These are phyloP conservation scores for Microsporum ferrugineum DNA, from an alignment of 2,329 filamentous ascomycete genomes.

Conservation along the genomic window DNA sequence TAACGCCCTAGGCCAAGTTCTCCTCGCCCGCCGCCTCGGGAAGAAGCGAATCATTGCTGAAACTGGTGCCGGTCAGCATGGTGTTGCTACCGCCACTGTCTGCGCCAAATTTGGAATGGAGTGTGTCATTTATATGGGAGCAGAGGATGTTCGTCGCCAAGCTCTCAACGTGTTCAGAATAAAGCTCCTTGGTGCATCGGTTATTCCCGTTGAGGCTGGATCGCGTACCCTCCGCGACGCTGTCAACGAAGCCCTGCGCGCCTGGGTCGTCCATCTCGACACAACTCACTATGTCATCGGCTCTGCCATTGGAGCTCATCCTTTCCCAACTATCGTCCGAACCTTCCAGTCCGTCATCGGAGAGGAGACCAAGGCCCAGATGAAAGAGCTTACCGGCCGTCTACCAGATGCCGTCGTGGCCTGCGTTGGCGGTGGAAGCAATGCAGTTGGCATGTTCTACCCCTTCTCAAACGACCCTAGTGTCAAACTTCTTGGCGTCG, in stretches of 20 bases:
- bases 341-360: conserved; percentile 98
- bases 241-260: conserved; percentile 88
- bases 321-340: conserved; percentile 92
- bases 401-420: conserved; percentile 93
- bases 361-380: conserved; percentile 84
- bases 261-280: conserved; percentile 85
- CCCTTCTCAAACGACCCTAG: conserved; percentile 76
- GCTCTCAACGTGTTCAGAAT: conserved; percentile 98
- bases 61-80: conserved; percentile 93
- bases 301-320: conserved; percentile 92
- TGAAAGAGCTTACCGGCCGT: conserved; percentile 71
- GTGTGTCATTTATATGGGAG: conserved; percentile 97
- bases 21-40: conserved; percentile 72
- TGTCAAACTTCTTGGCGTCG: conserved; percentile 84
- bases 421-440: conserved; percentile 90
- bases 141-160: conserved; percentile 90
- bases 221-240: conserved; percentile 72
- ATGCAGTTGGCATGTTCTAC: conserved; percentile 96
- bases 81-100: conserved; percentile 92
- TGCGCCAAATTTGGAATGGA: conserved; percentile 98
- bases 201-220: conserved; percentile 85
- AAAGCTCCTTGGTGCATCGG: conserved; percentile 84
- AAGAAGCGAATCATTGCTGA: conserved; percentile 98
- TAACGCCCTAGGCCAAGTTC: conserved; percentile 87
- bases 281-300: conserved; percentile 98